These are phyloP conservation scores for Populus hybrid DNA, from an alignment of 441 rosid genomes.

Conservation along the genomic window DNA sequence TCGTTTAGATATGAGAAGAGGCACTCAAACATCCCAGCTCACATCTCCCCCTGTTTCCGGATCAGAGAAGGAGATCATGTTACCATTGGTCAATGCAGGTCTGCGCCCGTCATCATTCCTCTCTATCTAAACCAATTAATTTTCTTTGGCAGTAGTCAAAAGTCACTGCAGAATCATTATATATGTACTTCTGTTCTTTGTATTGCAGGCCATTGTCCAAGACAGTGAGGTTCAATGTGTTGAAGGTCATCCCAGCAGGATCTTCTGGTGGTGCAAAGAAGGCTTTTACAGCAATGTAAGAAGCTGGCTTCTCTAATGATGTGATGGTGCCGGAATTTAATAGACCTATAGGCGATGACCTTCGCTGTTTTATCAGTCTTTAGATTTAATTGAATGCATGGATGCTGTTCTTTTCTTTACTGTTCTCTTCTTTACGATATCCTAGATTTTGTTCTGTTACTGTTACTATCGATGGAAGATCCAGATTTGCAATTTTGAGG, in stretches of 20 bases:
- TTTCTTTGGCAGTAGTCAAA: neutral
- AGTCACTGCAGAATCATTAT: neutral
- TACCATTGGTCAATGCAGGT: conserved; percentile 4
- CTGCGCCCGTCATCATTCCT: neutral
- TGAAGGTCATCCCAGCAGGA: conserved; percentile 7
- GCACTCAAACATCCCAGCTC: conserved; percentile 79
- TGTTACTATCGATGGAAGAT: conserved; percentile 1
- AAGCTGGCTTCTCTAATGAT: neutral
- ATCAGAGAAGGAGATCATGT: conserved; percentile 81
- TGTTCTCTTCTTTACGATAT: no score
- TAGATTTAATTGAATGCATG: neutral
- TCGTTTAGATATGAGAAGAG: conserved; percentile 35
- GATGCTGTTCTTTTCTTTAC: neutral
- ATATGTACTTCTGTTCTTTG: no score
- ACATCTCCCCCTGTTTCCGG: conserved; percentile 81
- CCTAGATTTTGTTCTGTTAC: conserved; percentile 14
- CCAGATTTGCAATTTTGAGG: conserved; percentile 7
- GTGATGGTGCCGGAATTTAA: neutral
- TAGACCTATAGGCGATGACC: neutral
- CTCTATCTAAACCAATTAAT: neutral
- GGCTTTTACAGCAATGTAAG: conserved; percentile 15
- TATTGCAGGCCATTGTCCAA: conserved; percentile 63
- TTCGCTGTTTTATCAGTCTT: neutral
- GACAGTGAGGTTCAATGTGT: no score
- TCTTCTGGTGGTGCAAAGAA: conserved; percentile 1